These are phyloP conservation scores for Arabidopsis thaliana DNA, from an alignment of 345 rosid species.

Conservation along the genomic window DNA sequence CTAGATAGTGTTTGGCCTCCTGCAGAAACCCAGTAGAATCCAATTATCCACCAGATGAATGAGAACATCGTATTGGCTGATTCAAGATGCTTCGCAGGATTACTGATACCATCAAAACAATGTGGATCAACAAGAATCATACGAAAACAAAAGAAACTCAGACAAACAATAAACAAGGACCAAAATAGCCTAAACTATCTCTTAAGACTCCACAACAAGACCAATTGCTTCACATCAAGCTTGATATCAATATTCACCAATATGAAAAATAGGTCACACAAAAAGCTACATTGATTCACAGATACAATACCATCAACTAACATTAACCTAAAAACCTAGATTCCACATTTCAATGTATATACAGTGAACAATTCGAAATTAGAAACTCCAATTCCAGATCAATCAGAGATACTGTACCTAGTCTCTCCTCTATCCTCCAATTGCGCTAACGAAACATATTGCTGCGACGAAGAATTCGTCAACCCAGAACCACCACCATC, in stretches of 20 bases:
- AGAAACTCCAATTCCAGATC: constrained; percentile 7
- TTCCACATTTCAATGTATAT: constrained; percentile 16
- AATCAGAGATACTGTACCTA: constrained; percentile 51
- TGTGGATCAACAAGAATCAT: not conserved
- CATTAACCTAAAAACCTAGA: constrained; percentile 19
- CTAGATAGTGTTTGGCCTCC: constrained; percentile 74
- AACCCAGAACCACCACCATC: constrained; percentile 48
- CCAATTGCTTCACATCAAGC: not conserved
- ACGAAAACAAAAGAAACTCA: not conserved
- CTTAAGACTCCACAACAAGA: not conserved
- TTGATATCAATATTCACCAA: not conserved
- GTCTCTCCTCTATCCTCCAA: constrained; percentile 61
- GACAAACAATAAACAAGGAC: constrained; percentile 4
- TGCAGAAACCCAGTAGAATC: constrained; percentile 94
- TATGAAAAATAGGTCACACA: not conserved
- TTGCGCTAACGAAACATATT: constrained; percentile 67
- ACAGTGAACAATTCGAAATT: constrained; percentile 12
- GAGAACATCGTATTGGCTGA: constrained; percentile 93
- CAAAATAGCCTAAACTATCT: constrained; percentile 26
- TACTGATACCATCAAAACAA: constrained; percentile 48
- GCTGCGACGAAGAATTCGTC: constrained; percentile 44
- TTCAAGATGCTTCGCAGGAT: constrained; percentile 78
- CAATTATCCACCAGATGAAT: constrained; percentile 94
- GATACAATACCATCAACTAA: constrained; percentile 35
- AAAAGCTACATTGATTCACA: constrained; percentile 29